Percentiles rank a stretch among this genome's conserved stretches.
Evolutionary conservation across 2,329 filamentous ascomycete species (phyloP).

Genomic region (Pseudocercospora crystallina): DNA sequence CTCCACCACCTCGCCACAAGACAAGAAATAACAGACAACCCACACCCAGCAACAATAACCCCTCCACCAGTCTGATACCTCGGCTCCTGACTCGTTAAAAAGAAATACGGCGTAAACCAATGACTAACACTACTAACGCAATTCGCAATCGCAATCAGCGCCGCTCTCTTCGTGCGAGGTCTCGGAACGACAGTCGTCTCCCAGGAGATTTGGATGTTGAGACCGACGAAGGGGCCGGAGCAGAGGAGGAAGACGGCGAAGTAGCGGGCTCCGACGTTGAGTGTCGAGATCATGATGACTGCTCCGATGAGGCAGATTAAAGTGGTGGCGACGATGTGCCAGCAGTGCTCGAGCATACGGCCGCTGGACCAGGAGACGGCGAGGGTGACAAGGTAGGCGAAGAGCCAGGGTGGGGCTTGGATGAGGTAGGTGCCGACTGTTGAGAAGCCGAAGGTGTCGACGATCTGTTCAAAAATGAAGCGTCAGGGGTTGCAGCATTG

Average conservation of each 20-base stretch:
- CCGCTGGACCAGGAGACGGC: slow-evolving; percentile 4
- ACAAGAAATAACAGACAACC: slow-evolving; percentile 14
- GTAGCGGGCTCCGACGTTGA: slow-evolving; percentile 10
- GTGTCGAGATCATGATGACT: slow-evolving; percentile 11
- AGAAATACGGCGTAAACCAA: slow-evolving; percentile 21
- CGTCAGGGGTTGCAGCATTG: not conserved
- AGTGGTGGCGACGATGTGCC: slow-evolving; percentile 9
- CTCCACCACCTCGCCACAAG: slow-evolving; percentile 16
- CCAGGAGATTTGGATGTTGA: slow-evolving; percentile 14
- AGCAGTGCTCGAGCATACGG: slow-evolving; percentile 8
- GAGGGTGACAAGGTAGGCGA: slow-evolving; percentile 9
- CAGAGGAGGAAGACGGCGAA: slow-evolving; percentile 13
- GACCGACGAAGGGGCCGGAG: slow-evolving; percentile 5
- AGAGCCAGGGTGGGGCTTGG: slow-evolving; percentile 6
- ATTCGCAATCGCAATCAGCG: slow-evolving; percentile 9
- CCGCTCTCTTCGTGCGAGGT: slow-evolving; percentile 8
- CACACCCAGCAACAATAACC: slow-evolving; percentile 17
- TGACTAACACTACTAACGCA: slow-evolving; percentile 12
- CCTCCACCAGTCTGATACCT: slow-evolving; percentile 18
- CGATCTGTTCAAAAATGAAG: not conserved
- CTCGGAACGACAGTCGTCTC: slow-evolving; percentile 9
- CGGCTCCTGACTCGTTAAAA: slow-evolving; percentile 15
- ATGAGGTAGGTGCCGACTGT: slow-evolving; percentile 11
- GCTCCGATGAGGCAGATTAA: slow-evolving; percentile 5
- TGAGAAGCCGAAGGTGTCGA: slow-evolving; percentile 10